Conservation (phyloP, 805 yeast genomes). For the Barnettozyma pratensis region DNA sequence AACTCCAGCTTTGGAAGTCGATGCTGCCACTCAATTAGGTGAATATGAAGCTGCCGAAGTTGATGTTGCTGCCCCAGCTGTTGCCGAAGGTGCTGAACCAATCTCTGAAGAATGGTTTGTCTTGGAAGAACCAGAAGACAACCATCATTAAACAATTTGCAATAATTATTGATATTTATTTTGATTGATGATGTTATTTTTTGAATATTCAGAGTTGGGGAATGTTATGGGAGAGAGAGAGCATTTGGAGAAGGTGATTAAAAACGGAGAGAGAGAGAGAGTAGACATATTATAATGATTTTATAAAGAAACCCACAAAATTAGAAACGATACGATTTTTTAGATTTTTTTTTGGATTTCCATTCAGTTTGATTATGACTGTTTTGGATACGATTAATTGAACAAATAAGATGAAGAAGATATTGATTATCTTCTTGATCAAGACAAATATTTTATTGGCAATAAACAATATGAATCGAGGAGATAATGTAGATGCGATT, state of each 20-base stretch:
- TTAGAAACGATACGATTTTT: constrained; percentile 3
- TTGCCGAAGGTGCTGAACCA: constrained; percentile 39
- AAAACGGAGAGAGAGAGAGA: neutral
- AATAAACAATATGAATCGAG: neutral
- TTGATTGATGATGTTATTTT: neutral
- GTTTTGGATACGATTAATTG: neutral
- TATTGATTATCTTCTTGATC: neutral
- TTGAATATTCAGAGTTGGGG: neutral
- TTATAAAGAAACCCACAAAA: neutral
- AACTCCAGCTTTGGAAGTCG: constrained; percentile 65
- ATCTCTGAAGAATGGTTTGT: constrained; percentile 68
- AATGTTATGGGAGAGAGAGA: neutral
- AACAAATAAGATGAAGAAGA: neutral
- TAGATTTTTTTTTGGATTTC: neutral
- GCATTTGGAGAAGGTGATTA: neutral
- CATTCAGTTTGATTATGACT: neutral
- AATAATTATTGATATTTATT: too few species aligned
- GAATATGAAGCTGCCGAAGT: constrained; percentile 69
- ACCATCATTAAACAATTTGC: constrained; percentile 33
- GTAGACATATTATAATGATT: neutral
- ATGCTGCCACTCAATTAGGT: constrained; percentile 58
- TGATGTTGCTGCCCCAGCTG: constrained; percentile 45
- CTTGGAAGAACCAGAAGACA: constrained; percentile 62
- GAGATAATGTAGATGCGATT: neutral
- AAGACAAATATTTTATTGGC: neutral